These are phyloP conservation scores for Vachellia pachyceras DNA, from an alignment of 306 rosid genomes.

Conservation along the genomic window DNA sequence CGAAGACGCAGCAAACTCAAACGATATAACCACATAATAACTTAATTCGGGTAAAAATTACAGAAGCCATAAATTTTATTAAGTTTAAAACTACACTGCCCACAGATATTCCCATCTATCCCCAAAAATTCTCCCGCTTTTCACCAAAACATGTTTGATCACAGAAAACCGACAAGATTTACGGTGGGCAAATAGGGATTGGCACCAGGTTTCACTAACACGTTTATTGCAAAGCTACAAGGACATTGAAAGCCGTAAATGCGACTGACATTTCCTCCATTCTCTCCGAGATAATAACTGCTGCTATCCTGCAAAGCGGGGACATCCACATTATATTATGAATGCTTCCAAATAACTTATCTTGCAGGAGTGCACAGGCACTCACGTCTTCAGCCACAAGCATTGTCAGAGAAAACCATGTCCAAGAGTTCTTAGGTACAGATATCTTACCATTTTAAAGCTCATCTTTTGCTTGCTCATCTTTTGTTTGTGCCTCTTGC, in stretches of 20 bases:
- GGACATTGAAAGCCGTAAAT: conserved; percentile 32
- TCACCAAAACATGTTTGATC: conserved; percentile 28
- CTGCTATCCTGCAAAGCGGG: conserved; percentile 37
- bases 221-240: conserved; percentile 30
- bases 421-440: not conserved
- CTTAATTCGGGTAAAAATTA: conserved; percentile 30
- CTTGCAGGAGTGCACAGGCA: not conserved
- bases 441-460: conserved; percentile 65
- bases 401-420: not conserved
- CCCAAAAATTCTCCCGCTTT: conserved; percentile 50
- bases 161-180: not conserved
- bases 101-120: conserved; percentile 26
- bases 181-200: conserved; percentile 28
- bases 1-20: not conserved
- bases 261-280: conserved; percentile 23
- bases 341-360: not conserved
- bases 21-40: not conserved
- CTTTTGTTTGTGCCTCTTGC: conserved; percentile 56
- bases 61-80: conserved; percentile 44
- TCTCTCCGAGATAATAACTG: conserved; percentile 20
- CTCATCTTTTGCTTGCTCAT: conserved; percentile 74
- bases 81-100: conserved; percentile 32
- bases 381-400: not conserved
- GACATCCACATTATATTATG: not conserved
- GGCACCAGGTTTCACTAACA: conserved; percentile 43